Evolutionary conservation across 2,329 filamentous ascomycete genomes (phyloP), one percentile per base, ranked within the genome.

Genomic region (Talaromyces atroroseus): DNA sequence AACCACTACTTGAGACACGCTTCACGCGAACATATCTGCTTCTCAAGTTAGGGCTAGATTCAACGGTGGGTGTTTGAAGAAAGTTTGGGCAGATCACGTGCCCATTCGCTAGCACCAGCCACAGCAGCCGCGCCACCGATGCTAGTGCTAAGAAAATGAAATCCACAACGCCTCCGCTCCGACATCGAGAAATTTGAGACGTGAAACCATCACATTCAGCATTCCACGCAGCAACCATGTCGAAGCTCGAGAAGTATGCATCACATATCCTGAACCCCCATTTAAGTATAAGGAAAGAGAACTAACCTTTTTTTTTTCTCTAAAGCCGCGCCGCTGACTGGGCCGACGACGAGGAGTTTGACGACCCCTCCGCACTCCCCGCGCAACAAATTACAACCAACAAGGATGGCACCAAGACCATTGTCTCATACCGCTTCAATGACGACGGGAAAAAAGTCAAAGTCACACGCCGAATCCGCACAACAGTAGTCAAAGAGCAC

Each of bases 401-500:
- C 85, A 96, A 96, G 79, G 94, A 99, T 75, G 94, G 95, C 72
- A 96, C 90, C 68, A 96, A 96, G 79, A 99, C 95, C 48, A 88
- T 94, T 66, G 87, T 96, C 70, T 89, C 89, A 61, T 95, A 90
- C 80, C 84, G 86, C 68, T 85, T 90, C 79, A 92, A 96, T 79
- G 94, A 99, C 65, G 84, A 92, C 61, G 89, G 89, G 76, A 92
- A 95, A 75, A 95, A 95, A 76, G 89, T 97, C 71, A 97, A 97
- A 83, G 94, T 91, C 61, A 97, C 92, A 60, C 92, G 94, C 73
- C 90, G 92, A 67, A 92, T 97, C 78, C 90, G 92, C 72, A 90
- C 90, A 69, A 95, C 89, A 61, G 87, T 92, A 65, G 85, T 95
- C 76, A 92, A 90, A 75, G 90, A 95, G 76, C 85, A 89, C 63